Percentiles rank a stretch among this genome's conserved stretches.
Conservation (phyloP, 1,139 yeast species). For the Magnusiomyces magnusii region DNA sequence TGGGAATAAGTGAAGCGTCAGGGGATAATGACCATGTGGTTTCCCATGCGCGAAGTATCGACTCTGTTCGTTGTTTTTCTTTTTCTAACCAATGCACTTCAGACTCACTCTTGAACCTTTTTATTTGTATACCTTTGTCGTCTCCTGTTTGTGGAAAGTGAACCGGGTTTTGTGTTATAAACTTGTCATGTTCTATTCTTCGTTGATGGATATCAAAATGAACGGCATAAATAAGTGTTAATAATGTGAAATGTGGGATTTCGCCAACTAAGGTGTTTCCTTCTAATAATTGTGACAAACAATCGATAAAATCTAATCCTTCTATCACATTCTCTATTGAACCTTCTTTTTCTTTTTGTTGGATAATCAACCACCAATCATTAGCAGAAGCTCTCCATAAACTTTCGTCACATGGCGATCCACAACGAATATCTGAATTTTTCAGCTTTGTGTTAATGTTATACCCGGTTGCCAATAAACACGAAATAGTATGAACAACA, state of each 20-base stretch:
- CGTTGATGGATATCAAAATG: constrained; percentile 56
- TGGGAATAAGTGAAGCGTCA: constrained; percentile 31
- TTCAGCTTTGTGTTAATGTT: constrained; percentile 53
- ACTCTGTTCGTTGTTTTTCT: constrained; percentile 24
- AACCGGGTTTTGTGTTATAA: not conserved
- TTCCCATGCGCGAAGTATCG: constrained; percentile 35
- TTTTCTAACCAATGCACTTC: constrained; percentile 22
- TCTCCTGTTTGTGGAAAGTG: not conserved
- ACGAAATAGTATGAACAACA: constrained; percentile 64
- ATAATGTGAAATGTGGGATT: constrained; percentile 41
- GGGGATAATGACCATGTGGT: constrained; percentile 36
- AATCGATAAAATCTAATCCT: constrained; percentile 25
- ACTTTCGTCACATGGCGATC: constrained; percentile 65
- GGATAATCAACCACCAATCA: constrained; percentile 47
- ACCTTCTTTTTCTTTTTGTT: constrained; percentile 26
- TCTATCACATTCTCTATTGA: constrained; percentile 23
- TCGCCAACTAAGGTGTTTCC: constrained; percentile 30
- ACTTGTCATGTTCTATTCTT: constrained; percentile 20
- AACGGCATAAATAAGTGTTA: constrained; percentile 61
- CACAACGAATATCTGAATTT: constrained; percentile 57
- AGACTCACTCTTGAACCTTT: not conserved
- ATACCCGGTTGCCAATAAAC: constrained; percentile 58
- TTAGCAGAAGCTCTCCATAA: constrained; percentile 58
- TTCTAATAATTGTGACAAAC: constrained; percentile 23
- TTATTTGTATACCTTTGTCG: not conserved